Evolutionary conservation across 2,329 filamentous ascomycete species (phyloP), one percentile per base, ranked within the genome.

Genomic region (Exophiala sideris): DNA sequence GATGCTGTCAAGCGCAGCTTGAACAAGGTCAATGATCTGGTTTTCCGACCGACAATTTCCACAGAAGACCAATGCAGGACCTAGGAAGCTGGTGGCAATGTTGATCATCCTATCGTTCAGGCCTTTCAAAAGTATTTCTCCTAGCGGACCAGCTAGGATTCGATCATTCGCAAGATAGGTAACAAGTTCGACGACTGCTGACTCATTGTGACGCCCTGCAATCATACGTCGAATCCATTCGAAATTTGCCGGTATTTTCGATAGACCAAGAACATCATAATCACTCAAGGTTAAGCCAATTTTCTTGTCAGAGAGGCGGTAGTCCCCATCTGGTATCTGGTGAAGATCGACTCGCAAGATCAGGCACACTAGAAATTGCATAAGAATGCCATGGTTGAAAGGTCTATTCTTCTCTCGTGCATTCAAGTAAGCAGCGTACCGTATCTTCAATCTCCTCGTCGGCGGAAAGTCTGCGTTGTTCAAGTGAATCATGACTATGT

Each of bases 181-280:
- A 45, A 91, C 66, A 48, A 91, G 86, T 10, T 70, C 72, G 46
- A 79, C 74, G 1, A 80, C 82, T 2, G 74, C 73, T 1, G 65
- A 58, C 0, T 70, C 68, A 50, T 83, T 84, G 64, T 85, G 80
- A 58, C 85, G 79, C 45, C 87, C 75, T 16, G 75, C 73, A 24
- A 91, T 74, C 21, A 91, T 74, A 66, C 87, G 89, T 64, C 84
- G 82, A 20, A 86, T 67, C 48, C 62, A 64, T n/a, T 58, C 57
- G 10, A 87, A 82, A n/a, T 83, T 71, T 16, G 49, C 48, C 2
- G 59, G 59, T 12, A 59, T 42, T 20, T 50, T 53, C 10, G 38
- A 21, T 9, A 61, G 21, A 16, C 59, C 59, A 4, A 61, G 57
- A 42, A 56, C 24, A 16, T 59, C 52, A 24, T 53, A 29, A 11